Percentiles rank a stretch among this genome's conserved stretches.
These are phyloP conservation scores for Phaseolus coccineus DNA, from an alignment of 331 rosid species.

Conservation along the genomic window DNA sequence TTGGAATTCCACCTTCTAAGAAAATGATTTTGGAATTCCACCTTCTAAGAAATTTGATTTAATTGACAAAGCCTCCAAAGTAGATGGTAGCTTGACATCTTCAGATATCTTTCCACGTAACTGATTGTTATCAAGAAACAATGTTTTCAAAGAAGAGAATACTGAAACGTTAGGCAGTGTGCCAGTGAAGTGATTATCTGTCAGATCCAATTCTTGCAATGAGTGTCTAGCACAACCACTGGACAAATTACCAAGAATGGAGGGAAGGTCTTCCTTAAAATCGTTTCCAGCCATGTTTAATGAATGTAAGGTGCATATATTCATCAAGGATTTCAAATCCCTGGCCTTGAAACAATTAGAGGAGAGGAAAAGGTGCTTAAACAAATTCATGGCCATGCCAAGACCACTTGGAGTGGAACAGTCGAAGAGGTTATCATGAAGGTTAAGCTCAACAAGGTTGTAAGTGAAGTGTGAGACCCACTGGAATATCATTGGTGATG, in stretches of 20 bases:
- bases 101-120: not conserved
- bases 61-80: not conserved
- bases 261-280: not conserved
- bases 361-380: not conserved
- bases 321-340: not conserved
- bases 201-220: not conserved
- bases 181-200: not conserved
- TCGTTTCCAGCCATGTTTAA: fast-evolving
- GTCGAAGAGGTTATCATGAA: not conserved
- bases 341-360: not conserved
- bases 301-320: not conserved
- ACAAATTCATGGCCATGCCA: not conserved
- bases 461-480: not conserved
- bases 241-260: not conserved
- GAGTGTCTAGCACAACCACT: not conserved
- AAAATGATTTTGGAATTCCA: not conserved
- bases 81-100: not conserved
- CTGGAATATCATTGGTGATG: not conserved
- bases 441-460: conserved; percentile 34
- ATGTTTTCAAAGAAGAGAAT: not conserved
- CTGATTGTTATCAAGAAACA: not conserved
- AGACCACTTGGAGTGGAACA: not conserved
- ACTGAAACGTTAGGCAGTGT: conserved; percentile 14
- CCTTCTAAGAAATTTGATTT: not conserved
- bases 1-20: not conserved